Evolutionary conservation across 768 basidiomycete genomes (phyloP).

Genomic region (Kwoniella sp.): DNA sequence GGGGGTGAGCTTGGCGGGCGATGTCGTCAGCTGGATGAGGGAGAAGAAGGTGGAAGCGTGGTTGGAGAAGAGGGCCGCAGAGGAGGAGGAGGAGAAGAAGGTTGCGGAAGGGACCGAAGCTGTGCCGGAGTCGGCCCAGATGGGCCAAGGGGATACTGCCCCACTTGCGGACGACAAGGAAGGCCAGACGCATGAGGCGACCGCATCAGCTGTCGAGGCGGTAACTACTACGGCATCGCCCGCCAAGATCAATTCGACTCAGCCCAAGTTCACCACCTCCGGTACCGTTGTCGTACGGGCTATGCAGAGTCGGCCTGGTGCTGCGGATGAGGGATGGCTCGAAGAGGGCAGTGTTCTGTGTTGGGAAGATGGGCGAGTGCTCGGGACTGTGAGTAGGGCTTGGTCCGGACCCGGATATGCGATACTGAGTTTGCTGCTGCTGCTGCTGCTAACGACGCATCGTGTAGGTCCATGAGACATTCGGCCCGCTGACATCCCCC

Average conservation of each 20-base stretch:
- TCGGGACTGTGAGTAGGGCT: conserved; percentile 72
- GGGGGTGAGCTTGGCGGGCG: conserved; percentile 39
- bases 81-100: conserved; percentile 4
- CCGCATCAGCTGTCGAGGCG: not conserved
- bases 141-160: not conserved
- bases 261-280: conserved; percentile 31
- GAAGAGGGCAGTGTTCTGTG: conserved; percentile 88
- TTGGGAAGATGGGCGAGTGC: conserved; percentile 79
- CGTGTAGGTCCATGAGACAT: conserved; percentile 82
- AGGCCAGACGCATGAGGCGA: not conserved
- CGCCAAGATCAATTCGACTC: not conserved
- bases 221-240: not conserved
- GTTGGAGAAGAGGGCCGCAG: conserved; percentile 21
- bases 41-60: conserved; percentile 41
- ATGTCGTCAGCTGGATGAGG: conserved; percentile 47
- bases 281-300: conserved; percentile 44
- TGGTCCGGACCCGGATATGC: not conserved
- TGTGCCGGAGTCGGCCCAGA: not conserved
- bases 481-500: conserved; percentile 86
- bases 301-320: conserved; percentile 33
- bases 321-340: conserved; percentile 53
- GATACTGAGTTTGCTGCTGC: not conserved
- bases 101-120: conserved; percentile 3
- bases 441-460: not conserved
- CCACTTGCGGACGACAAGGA: not conserved